Evolutionary conservation across 192 early-diverging fungal genomes (phyloP).

Genomic region (Cetraspora pellucida): DNA sequence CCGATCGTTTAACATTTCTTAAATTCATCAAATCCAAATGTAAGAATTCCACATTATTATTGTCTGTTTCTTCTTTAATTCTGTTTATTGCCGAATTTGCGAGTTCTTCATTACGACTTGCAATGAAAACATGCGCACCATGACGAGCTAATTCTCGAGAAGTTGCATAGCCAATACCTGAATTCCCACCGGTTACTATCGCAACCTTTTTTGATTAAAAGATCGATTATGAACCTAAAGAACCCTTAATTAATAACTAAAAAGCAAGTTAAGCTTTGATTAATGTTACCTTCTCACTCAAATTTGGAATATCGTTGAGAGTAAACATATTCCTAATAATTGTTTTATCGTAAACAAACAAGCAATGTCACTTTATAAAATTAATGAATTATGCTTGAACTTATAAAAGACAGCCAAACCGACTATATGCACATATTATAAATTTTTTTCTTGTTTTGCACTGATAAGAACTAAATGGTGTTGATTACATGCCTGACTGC

Average conservation of each 20-base stretch:
- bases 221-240: too few species aligned
- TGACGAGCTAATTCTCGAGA: constrained; percentile 37
- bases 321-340: not conserved
- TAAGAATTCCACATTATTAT: constrained; percentile 42
- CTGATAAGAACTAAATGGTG: too few species aligned
- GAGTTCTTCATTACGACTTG: constrained; percentile 29
- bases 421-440: too few species aligned
- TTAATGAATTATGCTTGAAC: too few species aligned
- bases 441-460: too few species aligned
- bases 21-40: constrained; percentile 38
- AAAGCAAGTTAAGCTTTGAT: too few species aligned
- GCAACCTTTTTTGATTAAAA: not conserved
- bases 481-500: too few species aligned
- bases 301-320: constrained; percentile 35
- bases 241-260: too few species aligned
- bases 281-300: constrained; percentile 40
- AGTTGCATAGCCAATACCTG: constrained; percentile 46
- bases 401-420: too few species aligned
- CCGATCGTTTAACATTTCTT: constrained; percentile 20
- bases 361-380: too few species aligned
- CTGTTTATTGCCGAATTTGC: constrained; percentile 33
- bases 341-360: too few species aligned
- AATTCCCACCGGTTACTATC: constrained; percentile 53
- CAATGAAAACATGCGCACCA: constrained; percentile 43
- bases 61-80: constrained; percentile 39